phyloP scores from a whole-genome alignment of 352 stramenopile genomes.

The Globisporangium canariense region DNA sequence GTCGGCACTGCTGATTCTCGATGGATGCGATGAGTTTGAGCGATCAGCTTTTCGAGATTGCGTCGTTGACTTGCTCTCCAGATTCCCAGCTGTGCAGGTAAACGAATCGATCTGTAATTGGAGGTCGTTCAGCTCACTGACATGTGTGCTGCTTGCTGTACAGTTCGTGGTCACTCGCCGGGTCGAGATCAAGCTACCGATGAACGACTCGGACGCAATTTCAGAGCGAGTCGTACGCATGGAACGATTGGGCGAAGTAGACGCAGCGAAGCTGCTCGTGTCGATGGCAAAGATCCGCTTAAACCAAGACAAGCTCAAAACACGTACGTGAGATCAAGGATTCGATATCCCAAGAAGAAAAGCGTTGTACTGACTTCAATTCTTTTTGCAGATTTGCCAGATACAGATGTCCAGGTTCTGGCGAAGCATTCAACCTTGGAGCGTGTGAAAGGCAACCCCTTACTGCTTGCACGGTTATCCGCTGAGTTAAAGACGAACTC shows the following conservation, averaged over 20 bases:
- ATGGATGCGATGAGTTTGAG: conserved; percentile 56
- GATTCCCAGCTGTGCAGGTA: conserved; percentile 46
- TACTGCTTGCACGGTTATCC: conserved; percentile 21
- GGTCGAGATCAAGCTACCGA: conserved; percentile 25
- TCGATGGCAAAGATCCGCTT: conserved; percentile 39
- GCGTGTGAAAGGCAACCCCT: conserved; percentile 31
- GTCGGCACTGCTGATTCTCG: conserved; percentile 44
- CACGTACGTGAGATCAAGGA: conserved; percentile 28
- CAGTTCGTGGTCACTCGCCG: conserved; percentile 39
- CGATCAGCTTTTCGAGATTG: conserved; percentile 37
- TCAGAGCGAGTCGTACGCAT: conserved; percentile 28
- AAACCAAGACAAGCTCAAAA: conserved; percentile 30
- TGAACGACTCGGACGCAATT: conserved; percentile 15
- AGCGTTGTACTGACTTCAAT: not conserved
- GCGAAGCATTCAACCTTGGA: conserved; percentile 27
- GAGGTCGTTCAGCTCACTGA: not conserved
- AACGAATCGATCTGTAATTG: not conserved
- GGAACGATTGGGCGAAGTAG: conserved; percentile 31
- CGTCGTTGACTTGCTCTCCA: conserved; percentile 33
- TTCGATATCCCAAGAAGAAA: not conserved
- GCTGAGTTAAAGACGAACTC: conserved; percentile 17
- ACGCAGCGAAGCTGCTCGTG: conserved; percentile 47
- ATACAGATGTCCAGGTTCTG: conserved; percentile 14
- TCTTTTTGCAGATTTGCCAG: conserved; percentile 20
- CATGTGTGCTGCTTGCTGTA: not conserved